Percentiles rank a stretch among this genome's conserved stretches.
Conservation (phyloP, 352 stramenopile species). For the Phytophthora citricola region DNA sequence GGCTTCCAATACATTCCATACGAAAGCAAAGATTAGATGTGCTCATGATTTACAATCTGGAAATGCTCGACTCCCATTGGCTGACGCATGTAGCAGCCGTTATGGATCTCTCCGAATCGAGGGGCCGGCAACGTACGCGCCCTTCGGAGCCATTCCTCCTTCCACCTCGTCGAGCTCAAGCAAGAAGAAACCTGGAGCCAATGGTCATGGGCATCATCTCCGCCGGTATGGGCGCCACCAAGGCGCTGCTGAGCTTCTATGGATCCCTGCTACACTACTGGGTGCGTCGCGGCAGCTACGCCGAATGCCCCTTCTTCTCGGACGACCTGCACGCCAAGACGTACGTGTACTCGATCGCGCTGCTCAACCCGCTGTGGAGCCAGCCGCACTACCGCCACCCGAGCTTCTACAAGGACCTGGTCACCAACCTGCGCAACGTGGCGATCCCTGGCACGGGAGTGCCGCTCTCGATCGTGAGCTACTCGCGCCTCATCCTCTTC, state of each 20-base stretch:
- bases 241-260: constrained; percentile 78
- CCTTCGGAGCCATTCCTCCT: constrained; percentile 25
- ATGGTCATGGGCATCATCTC: constrained; percentile 45
- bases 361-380: constrained; percentile 95
- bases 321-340: constrained; percentile 88
- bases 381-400: constrained; percentile 97
- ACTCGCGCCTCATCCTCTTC: constrained; percentile 83
- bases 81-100: constrained; percentile 17
- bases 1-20: not conserved
- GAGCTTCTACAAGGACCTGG: constrained; percentile 94
- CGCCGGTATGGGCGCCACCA: constrained; percentile 27
- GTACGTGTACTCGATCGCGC: constrained; percentile 95
- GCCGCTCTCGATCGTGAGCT: constrained; percentile 90
- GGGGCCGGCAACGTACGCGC: constrained; percentile 16
- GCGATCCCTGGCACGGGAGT: constrained; percentile 97
- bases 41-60: constrained; percentile 29
- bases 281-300: constrained; percentile 75
- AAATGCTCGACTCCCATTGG: constrained; percentile 21
- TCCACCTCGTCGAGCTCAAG: constrained; percentile 22
- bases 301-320: constrained; percentile 80
- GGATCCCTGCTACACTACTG: constrained; percentile 83
- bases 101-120: constrained; percentile 31
- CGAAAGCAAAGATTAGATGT: constrained; percentile 7
- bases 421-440: constrained; percentile 98
- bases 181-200: constrained; percentile 3